phyloP scores from a whole-genome alignment of 306 rosid species.

The Astragalus membranaceus region DNA sequence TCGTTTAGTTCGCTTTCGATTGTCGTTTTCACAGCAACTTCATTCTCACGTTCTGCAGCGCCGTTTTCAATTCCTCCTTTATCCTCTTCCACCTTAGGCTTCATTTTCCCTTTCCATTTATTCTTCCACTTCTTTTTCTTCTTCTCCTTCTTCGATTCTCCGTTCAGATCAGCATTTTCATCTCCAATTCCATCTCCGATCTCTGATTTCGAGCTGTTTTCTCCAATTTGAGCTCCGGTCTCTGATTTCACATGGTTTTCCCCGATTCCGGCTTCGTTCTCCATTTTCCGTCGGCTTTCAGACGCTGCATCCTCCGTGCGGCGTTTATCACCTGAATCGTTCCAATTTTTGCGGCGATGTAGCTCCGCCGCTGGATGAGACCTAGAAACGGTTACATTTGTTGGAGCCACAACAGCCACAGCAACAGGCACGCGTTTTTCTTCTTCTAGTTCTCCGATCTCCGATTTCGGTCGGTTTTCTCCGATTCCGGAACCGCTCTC shows the following conservation, averaged over 20 bases:
- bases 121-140: too few species aligned
- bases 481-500: neutral
- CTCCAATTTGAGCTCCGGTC: neutral
- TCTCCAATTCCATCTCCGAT: neutral
- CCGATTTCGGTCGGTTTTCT: neutral
- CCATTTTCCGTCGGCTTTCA: neutral
- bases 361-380: neutral
- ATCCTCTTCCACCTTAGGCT: neutral
- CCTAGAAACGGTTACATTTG: neutral
- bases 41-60: neutral
- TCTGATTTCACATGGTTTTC: neutral
- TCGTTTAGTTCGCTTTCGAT: neutral
- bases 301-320: too few species aligned
- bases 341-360: neutral
- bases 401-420: neutral
- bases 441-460: neutral
- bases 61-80: neutral
- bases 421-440: neutral
- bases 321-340: neutral
- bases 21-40: neutral
- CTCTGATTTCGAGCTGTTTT: neutral
- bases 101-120: too few species aligned
- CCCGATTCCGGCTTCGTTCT: neutral
- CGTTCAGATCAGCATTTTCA: neutral
- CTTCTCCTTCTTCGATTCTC: neutral